Conservation (phyloP, 805 yeast genomes). For the Saturnispora gosingensis region DNA sequence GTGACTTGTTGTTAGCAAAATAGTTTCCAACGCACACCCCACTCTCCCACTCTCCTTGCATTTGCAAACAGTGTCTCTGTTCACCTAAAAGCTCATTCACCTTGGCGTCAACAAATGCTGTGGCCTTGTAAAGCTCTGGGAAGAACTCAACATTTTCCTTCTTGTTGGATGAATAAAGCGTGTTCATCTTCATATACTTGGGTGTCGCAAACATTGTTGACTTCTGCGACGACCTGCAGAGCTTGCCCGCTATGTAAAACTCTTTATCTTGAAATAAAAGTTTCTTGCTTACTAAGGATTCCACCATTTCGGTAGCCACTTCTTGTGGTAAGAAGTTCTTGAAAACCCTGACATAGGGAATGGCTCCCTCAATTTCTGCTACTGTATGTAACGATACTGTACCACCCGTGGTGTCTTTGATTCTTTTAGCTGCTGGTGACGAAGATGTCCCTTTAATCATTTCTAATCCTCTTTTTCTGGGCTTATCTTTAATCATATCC, state of each 20-base stretch:
- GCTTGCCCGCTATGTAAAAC: constrained; percentile 56
- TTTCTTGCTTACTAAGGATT: constrained; percentile 33
- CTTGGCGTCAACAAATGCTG: constrained; percentile 12
- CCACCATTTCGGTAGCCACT: constrained; percentile 37
- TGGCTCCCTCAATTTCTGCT: constrained; percentile 37
- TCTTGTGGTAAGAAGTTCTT: constrained; percentile 43
- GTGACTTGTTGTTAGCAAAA: constrained; percentile 39
- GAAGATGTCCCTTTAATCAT: not conserved
- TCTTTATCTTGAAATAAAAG: constrained; percentile 32
- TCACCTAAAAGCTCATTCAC: constrained; percentile 18
- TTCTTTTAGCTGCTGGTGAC: not conserved
- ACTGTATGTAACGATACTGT: constrained; percentile 35
- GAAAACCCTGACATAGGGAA: constrained; percentile 45
- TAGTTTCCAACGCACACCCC: constrained; percentile 48
- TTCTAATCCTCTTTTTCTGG: not conserved
- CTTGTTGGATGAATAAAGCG: constrained; percentile 2
- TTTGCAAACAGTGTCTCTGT: constrained; percentile 31
- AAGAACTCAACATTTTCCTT: constrained; percentile 3
- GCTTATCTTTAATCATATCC: not conserved
- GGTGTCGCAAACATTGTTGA: constrained; percentile 29
- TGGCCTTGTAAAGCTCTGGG: constrained; percentile 13
- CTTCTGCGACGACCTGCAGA: constrained; percentile 50
- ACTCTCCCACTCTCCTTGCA: constrained; percentile 37
- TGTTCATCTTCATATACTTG: not conserved
- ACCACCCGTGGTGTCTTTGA: not conserved